Base-by-base conservation (phyloP, 768 basidiomycete species). In the Cyathus striatus region DNA sequence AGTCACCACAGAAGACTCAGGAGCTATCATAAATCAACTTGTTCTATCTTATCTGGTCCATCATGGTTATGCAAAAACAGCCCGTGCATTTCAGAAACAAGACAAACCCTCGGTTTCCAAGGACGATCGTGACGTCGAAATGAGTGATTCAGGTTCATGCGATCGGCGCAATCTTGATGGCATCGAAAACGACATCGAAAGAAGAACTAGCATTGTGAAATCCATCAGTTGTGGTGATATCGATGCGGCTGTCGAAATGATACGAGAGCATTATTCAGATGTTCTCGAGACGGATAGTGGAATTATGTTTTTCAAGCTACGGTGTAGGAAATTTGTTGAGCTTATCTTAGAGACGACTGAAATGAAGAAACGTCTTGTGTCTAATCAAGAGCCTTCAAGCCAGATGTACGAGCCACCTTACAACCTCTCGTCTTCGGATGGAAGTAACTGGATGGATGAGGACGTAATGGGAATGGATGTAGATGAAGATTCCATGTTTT, bases 251-350 rank as follows among this genome's bases (percentile, higher is more conserved):
- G 65, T 92, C 22, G 54, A 65, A 5, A 72, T 79, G 43, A 76
- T 79, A 5, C 63, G 65, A 47, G 62, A 56, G 40, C 70, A 82
- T 45, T 81, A 83, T 56, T 82, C 87, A 0, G 53, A 62, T 3
- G 87, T 84, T 5, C 66, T 93, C 18, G 75, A 75, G 45, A 75
- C 75, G 21, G 83, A 89, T 42, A 73, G 76, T 27, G 82, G 83
- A 6, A 65, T 88, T 13, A 74, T 92, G 64, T 62, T 76, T n/a
- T 87, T 92, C 69, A 88, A 86, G 59, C 62, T 94, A 51, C 77
- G 83, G 20, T 90, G 89, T 63, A 75, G 89, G 52, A 88, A 85
- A 61, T 90, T 93, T 53, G 81, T 93, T 35, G 90, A 93, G 60
- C 73, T 90, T 22, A 76, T 89, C 12, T 55, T 90, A 50, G 78